phyloP scores from a whole-genome alignment of 1,284 basidiomycete species.

The Peniophora sp. region DNA sequence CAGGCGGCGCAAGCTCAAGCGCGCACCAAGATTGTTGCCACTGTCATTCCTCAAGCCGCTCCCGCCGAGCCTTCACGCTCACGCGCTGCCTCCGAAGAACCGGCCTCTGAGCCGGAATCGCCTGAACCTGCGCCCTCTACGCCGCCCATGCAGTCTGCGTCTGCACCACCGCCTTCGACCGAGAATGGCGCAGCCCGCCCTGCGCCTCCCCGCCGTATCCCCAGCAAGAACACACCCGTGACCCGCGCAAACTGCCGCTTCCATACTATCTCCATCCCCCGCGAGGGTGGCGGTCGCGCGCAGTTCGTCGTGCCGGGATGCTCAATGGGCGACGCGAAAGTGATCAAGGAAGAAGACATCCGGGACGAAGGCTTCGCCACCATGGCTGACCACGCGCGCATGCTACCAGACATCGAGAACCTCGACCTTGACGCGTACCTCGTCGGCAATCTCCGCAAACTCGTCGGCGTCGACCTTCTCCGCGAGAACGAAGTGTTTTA shows the following conservation, averaged over 20 bases:
- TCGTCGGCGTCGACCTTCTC: slow-evolving; percentile 54
- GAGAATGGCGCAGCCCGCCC: neutral
- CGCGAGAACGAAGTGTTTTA: slow-evolving; percentile 59
- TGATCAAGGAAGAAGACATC: slow-evolving; percentile 54
- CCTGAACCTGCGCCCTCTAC: neutral
- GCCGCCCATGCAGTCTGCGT: neutral
- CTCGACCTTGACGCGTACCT: slow-evolving; percentile 45
- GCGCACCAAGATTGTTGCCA: slow-evolving; percentile 3
- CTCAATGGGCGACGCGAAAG: slow-evolving; percentile 43
- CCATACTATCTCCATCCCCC: slow-evolving; percentile 55
- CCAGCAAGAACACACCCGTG: slow-evolving; percentile 17
- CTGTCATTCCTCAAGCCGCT: neutral
- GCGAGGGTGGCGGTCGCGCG: slow-evolving; percentile 37
- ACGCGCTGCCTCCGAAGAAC: neutral
- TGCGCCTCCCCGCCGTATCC: slow-evolving; percentile 5
- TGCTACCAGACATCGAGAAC: slow-evolving; percentile 41
- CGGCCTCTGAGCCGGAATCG: too few relatives aligned
- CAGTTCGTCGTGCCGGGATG: slow-evolving; percentile 61
- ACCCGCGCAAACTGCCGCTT: slow-evolving; percentile 58
- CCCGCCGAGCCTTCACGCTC: neutral
- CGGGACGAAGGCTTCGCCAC: slow-evolving; percentile 49
- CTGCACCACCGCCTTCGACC: neutral
- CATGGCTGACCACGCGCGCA: slow-evolving; percentile 35
- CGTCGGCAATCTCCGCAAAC: slow-evolving; percentile 43
- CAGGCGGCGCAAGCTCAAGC: slow-evolving; percentile 5